Base-by-base conservation (phyloP, 148 eudicot genomes). In the Simmondsia chinensis region DNA sequence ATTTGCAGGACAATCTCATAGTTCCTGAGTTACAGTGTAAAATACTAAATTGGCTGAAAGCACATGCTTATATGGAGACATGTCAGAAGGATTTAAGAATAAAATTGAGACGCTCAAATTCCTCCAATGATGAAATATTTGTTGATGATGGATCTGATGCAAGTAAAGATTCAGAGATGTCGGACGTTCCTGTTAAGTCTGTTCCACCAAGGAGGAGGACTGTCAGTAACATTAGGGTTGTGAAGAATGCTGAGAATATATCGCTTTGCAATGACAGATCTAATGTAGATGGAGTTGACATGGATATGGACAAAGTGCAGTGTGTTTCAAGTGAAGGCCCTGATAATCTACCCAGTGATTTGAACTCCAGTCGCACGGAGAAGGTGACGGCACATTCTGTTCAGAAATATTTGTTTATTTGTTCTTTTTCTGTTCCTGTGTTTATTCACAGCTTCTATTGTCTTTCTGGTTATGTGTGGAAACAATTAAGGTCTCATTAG, bases 181-280 rank as follows among this genome's bases (percentile, higher is more conserved):
- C 70, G 37, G 81, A 71, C 50, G 75, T 80, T 48, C 74, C 94
- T 52, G 80, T 87, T 22, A 87, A 82, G 51, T 71, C 79, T 6
- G 82, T 71, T 47, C 91, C 93, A 32, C 76, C 93, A 39, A 76
- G 77, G 32, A 71, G 82, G 53, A 77, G 83, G 51, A 81, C 88
- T 17, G 77, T 81, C 54, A 71, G 75, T 57, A 71, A 71, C 28
- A 46, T 69, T 23, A 52, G 57, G 54, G 43, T 62, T 64, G 35
- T 88, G 61, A 77, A 67, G 61, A 84, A 74, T 46, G 70, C 57
- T 9, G 59, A 65, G 39, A 64, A 37, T 24, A 32, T 63, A 23
- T 66, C 65, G 29, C 38, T 43, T 12, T 52, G 57, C 32, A 66
- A 54, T 39, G 72, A 70, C 41, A 70, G 25, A 21, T 16, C 26